Evolutionary conservation across 2,329 filamentous ascomycete genomes (phyloP).

Genomic region (Helotiales sp.): DNA sequence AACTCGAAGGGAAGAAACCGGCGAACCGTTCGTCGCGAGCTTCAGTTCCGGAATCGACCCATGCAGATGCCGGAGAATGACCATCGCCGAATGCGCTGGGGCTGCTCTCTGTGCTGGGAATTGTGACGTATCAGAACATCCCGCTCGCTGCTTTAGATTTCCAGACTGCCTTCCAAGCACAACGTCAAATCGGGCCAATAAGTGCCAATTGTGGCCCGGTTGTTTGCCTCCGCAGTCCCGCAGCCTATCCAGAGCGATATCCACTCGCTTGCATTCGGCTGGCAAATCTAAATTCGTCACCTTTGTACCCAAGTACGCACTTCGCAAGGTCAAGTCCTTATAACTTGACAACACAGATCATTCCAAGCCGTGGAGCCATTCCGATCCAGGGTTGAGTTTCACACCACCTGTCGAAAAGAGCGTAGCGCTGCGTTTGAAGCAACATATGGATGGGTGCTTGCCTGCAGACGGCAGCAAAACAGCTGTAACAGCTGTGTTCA

Average conservation of each 20-base stretch:
- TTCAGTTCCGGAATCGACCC: constrained; percentile 5
- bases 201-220: constrained; percentile 19
- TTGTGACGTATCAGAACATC: constrained; percentile 14
- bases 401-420: constrained; percentile 7
- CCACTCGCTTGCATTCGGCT: constrained; percentile 16
- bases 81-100: not conserved
- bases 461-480: constrained; percentile 22
- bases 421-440: constrained; percentile 2
- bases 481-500: constrained; percentile 24
- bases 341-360: constrained; percentile 13
- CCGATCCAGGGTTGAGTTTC: constrained; percentile 18
- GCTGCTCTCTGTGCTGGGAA: not conserved
- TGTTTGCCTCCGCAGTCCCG: constrained; percentile 24
- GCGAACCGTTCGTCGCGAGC: too few species aligned
- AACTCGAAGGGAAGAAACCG: too few species aligned
- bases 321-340: constrained; percentile 2
- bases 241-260: constrained; percentile 19
- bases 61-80: not conserved
- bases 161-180: constrained; percentile 9
- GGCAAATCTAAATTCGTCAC: constrained; percentile 7
- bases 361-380: constrained; percentile 10
- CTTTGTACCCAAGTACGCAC: constrained; percentile 8
- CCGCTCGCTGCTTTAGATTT: constrained; percentile 19
- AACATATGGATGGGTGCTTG: constrained; percentile 22
- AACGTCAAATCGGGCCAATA: constrained; percentile 15